Conservation (phyloP, 139 green algal genomes). For the Chlorella sp. region DNA sequence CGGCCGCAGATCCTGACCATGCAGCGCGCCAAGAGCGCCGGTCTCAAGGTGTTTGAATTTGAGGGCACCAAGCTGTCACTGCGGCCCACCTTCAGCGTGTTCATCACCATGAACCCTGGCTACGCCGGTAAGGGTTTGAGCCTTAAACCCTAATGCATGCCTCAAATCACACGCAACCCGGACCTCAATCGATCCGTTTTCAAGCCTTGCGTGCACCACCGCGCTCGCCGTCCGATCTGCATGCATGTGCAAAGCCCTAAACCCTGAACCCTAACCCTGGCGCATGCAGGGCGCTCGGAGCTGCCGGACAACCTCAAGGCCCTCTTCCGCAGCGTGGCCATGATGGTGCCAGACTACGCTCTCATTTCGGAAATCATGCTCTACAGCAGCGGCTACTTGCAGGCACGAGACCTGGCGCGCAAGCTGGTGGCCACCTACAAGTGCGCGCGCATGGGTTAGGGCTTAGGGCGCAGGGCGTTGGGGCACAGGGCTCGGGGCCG, state of each 20-base stretch:
- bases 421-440: slow-evolving; percentile 83
- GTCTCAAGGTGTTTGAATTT: slow-evolving; percentile 73
- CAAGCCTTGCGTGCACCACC: background rate
- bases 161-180: too few species aligned
- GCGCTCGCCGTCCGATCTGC: too few species aligned
- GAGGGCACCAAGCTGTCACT: slow-evolving; percentile 68
- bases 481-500: too few species aligned
- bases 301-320: slow-evolving; percentile 44
- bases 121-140: too few species aligned
- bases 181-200: too few species aligned
- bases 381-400: slow-evolving; percentile 61
- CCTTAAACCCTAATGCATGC: too few species aligned
- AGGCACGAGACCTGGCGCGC: slow-evolving; percentile 61
- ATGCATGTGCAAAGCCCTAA: too few species aligned
- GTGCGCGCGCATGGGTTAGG: background rate
- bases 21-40: slow-evolving; percentile 67
- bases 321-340: slow-evolving; percentile 62
- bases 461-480: background rate
- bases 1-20: slow-evolving; percentile 74
- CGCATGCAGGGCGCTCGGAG: too few species aligned
- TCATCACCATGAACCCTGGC: slow-evolving; percentile 88
- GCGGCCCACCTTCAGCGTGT: slow-evolving; percentile 63
- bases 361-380: slow-evolving; percentile 58
- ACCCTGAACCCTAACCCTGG: too few species aligned
- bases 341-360: slow-evolving; percentile 75